These are phyloP conservation scores for Beverwykella pulmonaria DNA, from an alignment of 495 filamentous ascomycete genomes.

Conservation along the genomic window DNA sequence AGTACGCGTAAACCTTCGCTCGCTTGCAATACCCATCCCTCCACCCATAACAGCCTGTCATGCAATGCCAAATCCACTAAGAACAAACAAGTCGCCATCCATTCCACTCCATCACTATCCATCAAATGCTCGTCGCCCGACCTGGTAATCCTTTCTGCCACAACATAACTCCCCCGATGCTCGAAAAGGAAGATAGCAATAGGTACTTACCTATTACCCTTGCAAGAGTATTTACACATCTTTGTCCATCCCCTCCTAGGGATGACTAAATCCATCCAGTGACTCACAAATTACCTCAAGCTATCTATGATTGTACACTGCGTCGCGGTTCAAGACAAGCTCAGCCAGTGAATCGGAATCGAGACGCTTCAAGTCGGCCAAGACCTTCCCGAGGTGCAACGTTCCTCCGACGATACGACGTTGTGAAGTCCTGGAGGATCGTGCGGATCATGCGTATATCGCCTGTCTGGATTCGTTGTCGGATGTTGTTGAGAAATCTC, in stretches of 20 bases:
- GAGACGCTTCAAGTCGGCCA: constrained; percentile 77
- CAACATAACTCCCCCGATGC: background rate
- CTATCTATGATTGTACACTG: background rate
- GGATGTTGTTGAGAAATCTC: constrained; percentile 55
- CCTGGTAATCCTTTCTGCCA: background rate
- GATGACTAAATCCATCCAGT: background rate
- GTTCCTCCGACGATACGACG: constrained; percentile 87
- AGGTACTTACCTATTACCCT: background rate
- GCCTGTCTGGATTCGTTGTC: constrained; percentile 63
- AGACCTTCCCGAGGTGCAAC: constrained; percentile 91
- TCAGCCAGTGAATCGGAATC: constrained; percentile 70
- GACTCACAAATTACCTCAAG: background rate
- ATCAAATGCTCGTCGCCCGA: background rate
- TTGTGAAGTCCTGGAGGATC: constrained; percentile 94
- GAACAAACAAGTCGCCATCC: background rate
- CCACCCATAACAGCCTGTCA: background rate
- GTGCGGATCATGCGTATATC: constrained; percentile 80
- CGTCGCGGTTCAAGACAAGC: background rate
- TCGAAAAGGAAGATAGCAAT: background rate
- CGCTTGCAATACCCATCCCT: too few species aligned
- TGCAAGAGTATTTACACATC: background rate
- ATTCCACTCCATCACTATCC: background rate
- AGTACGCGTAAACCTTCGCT: too few species aligned
- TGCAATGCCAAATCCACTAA: background rate
- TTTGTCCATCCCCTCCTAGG: background rate